Conservation (phyloP, 1,284 basidiomycete species). For the Irpex sp. region DNA sequence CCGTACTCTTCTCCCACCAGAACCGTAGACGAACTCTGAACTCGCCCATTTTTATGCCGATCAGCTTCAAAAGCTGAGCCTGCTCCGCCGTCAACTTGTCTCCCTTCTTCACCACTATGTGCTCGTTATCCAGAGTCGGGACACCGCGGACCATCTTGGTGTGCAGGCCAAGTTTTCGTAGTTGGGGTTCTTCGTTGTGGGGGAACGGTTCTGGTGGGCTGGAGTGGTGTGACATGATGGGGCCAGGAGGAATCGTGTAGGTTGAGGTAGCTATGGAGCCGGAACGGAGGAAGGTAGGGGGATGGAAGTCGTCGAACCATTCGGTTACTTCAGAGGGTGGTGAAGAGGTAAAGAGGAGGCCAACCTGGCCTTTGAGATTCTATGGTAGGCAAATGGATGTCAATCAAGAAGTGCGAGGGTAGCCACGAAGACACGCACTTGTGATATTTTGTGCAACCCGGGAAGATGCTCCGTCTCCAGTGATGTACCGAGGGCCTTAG, state of each 20-base stretch:
- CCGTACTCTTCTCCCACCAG: constrained; percentile 71
- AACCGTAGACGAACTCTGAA: constrained; percentile 72
- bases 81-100: constrained; percentile 79
- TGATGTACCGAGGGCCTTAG: constrained; percentile 89
- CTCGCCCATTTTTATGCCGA: constrained; percentile 80
- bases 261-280: constrained; percentile 78
- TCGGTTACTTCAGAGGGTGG: constrained; percentile 85
- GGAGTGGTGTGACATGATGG: constrained; percentile 67
- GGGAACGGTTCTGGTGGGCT: constrained; percentile 84
- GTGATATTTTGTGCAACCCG: constrained; percentile 77
- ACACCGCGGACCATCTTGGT: constrained; percentile 87
- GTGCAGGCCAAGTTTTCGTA: constrained; percentile 85
- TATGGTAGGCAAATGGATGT: constrained; percentile 28
- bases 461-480: constrained; percentile 82
- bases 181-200: constrained; percentile 94
- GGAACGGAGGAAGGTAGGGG: constrained; percentile 88
- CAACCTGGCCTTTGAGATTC: constrained; percentile 92
- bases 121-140: constrained; percentile 78
- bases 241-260: constrained; percentile 71
- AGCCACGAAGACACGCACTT: constrained; percentile 42
- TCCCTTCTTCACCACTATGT: constrained; percentile 82
- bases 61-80: constrained; percentile 83
- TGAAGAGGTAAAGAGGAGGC: constrained; percentile 88
- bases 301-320: constrained; percentile 91
- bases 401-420: neutral